Evolutionary conservation across 78 protist species (phyloP).

Genomic region (Acrasis kona): DNA sequence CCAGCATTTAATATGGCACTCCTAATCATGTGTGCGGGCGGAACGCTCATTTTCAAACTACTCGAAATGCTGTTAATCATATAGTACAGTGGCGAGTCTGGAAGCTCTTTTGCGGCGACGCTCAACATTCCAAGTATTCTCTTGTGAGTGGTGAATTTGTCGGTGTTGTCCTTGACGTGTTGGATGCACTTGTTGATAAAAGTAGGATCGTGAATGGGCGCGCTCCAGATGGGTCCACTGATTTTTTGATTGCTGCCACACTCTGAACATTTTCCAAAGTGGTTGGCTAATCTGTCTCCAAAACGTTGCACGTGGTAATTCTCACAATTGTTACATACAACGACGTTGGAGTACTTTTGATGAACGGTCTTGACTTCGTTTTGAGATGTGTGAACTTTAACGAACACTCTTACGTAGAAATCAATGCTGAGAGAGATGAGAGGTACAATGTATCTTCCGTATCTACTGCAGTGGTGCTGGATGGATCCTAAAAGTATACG

Average conservation of each 20-base stretch:
- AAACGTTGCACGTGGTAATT: constrained; percentile 48
- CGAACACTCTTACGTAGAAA: constrained; percentile 93
- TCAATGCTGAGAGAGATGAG: constrained; percentile 74
- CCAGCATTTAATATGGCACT: constrained; percentile 28
- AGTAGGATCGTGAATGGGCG: constrained; percentile 21
- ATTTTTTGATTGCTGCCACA: constrained; percentile 7
- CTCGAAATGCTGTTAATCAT: background rate
- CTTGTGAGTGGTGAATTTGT: background rate
- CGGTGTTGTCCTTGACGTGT: background rate
- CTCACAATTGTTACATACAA: constrained; percentile 74
- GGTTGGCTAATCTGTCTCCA: constrained; percentile 16
- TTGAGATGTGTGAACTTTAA: constrained; percentile 56
- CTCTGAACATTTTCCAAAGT: background rate
- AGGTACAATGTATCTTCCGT: constrained; percentile 72
- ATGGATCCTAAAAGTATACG: constrained; percentile 67
- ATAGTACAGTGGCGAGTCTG: constrained; percentile 23
- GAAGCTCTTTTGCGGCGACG: constrained; percentile 7
- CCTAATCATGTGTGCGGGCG: background rate
- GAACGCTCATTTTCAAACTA: background rate
- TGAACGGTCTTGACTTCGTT: constrained; percentile 22
- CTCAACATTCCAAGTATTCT: constrained; percentile 16
- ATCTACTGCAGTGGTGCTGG: constrained; percentile 54
- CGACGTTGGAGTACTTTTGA: constrained; percentile 30
- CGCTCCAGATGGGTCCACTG: constrained; percentile 60
- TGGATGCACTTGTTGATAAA: constrained; percentile 1